A percentile compares a stretch with the other conserved stretches of the same genome.
phyloP scores from a whole-genome alignment of 2,329 filamentous ascomycete species.

The Drechslerella dactyloides region DNA sequence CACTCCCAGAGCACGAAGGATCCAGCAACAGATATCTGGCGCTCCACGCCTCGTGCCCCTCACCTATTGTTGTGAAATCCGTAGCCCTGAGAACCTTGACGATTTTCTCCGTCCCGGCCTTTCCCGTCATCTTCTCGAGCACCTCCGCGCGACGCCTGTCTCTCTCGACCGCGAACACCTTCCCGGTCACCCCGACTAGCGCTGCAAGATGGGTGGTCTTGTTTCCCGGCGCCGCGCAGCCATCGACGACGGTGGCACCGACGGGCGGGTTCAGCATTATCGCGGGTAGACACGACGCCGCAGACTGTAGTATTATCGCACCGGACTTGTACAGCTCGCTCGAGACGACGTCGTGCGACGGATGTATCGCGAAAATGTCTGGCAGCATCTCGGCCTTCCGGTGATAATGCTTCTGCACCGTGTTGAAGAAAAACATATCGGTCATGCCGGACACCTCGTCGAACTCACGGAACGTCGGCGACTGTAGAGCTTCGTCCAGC shows the following conservation, averaged over 20 bases:
- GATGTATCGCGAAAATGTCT: constrained; percentile 78
- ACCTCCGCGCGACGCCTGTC: constrained; percentile 74
- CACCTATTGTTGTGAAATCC: constrained; percentile 79
- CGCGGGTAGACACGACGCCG: constrained; percentile 94
- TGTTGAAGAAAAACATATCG: constrained; percentile 38
- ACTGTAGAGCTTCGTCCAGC: constrained; percentile 73
- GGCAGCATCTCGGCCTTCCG: constrained; percentile 69
- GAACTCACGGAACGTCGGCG: constrained; percentile 72
- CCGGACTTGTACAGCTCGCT: constrained; percentile 73
- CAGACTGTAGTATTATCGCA: constrained; percentile 88
- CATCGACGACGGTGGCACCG: constrained; percentile 83
- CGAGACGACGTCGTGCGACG: constrained; percentile 70
- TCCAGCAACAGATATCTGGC: constrained; percentile 86
- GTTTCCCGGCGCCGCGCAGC: constrained; percentile 92
- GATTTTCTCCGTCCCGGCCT: constrained; percentile 72
- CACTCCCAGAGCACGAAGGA: constrained; percentile 93
- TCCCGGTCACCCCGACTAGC: constrained; percentile 64
- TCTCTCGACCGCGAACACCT: constrained; percentile 80
- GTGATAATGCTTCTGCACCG: constrained; percentile 29
- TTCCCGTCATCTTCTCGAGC: constrained; percentile 80
- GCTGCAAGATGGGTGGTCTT: constrained; percentile 94
- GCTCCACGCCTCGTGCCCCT: constrained; percentile 62
- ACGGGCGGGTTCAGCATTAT: constrained; percentile 77
- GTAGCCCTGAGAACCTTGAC: constrained; percentile 74
- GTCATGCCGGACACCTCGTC: constrained; percentile 60